Conservation (phyloP, 1,139 yeast genomes). For the Geotrichum australiense region DNA sequence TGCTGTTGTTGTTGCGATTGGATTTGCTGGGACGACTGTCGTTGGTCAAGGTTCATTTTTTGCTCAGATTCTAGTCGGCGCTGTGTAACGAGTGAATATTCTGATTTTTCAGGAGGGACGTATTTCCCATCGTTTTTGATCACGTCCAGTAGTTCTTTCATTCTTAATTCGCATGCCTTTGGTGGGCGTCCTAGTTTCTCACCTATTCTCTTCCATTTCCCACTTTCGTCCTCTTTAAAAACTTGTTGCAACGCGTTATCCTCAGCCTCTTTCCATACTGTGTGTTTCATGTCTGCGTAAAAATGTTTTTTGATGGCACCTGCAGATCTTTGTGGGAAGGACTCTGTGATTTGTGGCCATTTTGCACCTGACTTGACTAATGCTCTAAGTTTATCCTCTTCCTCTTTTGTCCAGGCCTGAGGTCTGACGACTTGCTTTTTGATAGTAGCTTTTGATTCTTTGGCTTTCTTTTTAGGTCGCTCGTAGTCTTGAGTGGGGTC, state of each 20-base stretch:
- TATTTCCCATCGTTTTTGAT: constrained; percentile 12
- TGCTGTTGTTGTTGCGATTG: constrained; percentile 6
- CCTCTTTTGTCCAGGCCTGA: constrained; percentile 27
- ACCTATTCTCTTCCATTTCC: constrained; percentile 29
- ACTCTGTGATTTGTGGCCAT: constrained; percentile 29
- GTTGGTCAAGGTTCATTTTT: constrained; percentile 6
- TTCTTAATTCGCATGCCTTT: constrained; percentile 28
- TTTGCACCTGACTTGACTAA: constrained; percentile 30
- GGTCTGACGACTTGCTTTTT: constrained; percentile 20
- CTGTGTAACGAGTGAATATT: constrained; percentile 15
- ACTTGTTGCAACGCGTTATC: constrained; percentile 26
- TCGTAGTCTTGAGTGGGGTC: constrained; percentile 3
- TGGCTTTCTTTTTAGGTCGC: constrained; percentile 1
- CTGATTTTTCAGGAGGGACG: constrained; percentile 17
- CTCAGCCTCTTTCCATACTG: constrained; percentile 28
- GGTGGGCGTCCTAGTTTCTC: constrained; percentile 30
- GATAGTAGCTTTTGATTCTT: not conserved
- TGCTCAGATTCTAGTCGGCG: constrained; percentile 11
- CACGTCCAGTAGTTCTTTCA: constrained; percentile 17
- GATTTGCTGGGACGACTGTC: constrained; percentile 7
- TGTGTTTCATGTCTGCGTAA: constrained; percentile 32
- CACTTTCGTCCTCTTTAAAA: constrained; percentile 27
- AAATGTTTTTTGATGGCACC: constrained; percentile 33
- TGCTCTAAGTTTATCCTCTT: constrained; percentile 26
- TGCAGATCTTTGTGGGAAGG: constrained; percentile 30